phyloP scores from a whole-genome alignment of 331 rosid species.

The Arachis monticola region DNA sequence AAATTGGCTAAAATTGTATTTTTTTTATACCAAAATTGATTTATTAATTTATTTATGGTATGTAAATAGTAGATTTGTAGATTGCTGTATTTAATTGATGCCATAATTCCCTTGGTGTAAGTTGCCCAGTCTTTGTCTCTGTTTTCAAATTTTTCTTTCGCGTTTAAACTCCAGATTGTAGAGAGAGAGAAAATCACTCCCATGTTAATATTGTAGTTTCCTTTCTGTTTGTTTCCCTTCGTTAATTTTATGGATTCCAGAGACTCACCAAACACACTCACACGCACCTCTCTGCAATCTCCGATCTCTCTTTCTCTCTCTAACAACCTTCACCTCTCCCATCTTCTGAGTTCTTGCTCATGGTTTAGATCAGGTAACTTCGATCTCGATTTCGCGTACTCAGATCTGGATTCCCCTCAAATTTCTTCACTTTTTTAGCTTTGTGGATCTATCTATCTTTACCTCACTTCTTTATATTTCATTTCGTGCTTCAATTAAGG shows the following conservation, averaged over 20 bases:
- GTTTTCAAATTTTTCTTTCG: slow-evolving; percentile 29
- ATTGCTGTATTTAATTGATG: background rate
- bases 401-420: slow-evolving; percentile 43
- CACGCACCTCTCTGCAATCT: no score
- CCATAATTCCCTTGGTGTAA: slow-evolving; percentile 39
- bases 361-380: slow-evolving; percentile 44
- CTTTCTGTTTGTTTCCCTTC: slow-evolving; percentile 1
- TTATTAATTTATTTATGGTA: no score
- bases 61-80: no score
- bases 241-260: slow-evolving; percentile 5
- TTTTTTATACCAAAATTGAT: no score
- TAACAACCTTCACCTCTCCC: background rate
- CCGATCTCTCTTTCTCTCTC: background rate
- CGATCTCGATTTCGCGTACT: slow-evolving; percentile 26
- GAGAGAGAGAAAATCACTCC: slow-evolving; percentile 5
- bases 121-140: slow-evolving; percentile 46
- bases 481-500: background rate
- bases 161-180: slow-evolving; percentile 25
- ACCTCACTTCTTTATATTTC: background rate
- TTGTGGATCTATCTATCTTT: slow-evolving; percentile 13
- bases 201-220: background rate
- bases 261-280: background rate
- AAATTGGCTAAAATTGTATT: no score
- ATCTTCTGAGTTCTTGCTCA: background rate
- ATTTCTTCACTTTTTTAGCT: slow-evolving; percentile 13